Percentiles rank a stretch among this genome's conserved stretches.
Evolutionary conservation across 2,329 filamentous ascomycete genomes (phyloP).

Genomic region (Colletotrichum siamense): DNA sequence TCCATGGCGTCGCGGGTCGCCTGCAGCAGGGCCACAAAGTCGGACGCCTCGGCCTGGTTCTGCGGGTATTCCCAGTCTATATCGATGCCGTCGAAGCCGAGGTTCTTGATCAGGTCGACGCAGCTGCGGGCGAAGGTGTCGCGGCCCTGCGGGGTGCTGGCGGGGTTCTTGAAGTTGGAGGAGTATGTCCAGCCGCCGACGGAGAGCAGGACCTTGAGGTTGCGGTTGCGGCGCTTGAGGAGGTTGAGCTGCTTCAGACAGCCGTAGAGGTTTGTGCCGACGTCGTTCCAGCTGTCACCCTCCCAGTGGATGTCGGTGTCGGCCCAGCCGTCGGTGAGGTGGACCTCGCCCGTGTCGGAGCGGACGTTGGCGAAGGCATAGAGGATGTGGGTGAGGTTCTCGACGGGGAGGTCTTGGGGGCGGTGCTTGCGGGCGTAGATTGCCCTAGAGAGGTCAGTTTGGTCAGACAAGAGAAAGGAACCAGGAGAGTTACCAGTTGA

Average conservation of each 20-base stretch:
- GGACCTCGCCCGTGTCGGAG: conserved; percentile 79
- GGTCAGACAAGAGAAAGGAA: not conserved
- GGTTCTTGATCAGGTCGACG: conserved; percentile 77
- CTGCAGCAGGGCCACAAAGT: conserved; percentile 65
- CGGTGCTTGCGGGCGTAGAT: conserved; percentile 86
- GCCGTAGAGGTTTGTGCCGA: conserved; percentile 83
- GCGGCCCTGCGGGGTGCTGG: conserved; percentile 73
- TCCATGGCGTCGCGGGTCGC: conserved; percentile 64
- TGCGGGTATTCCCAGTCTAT: conserved; percentile 75
- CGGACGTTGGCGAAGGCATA: conserved; percentile 91
- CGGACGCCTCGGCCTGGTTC: conserved; percentile 55
- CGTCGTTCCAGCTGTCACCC: conserved; percentile 72
- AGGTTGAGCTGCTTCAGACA: conserved; percentile 89
- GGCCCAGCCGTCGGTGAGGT: conserved; percentile 67
- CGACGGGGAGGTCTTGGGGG: conserved; percentile 82
- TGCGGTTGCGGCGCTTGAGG: conserved; percentile 80
- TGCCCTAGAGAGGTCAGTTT: conserved; percentile 52
- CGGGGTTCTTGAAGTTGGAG: conserved; percentile 78
- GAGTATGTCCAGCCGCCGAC: conserved; percentile 96
- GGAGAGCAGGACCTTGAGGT: conserved; percentile 84
- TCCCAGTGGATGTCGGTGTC: conserved; percentile 78
- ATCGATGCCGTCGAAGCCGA: conserved; percentile 76
- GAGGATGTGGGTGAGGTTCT: conserved; percentile 86
- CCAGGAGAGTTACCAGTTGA: conserved; percentile 61
- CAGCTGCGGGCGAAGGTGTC: conserved; percentile 75